Evolutionary conservation across 1,139 yeast species (phyloP), one percentile per base, ranked within the genome.

Genomic region (Taiozyma sp.): DNA sequence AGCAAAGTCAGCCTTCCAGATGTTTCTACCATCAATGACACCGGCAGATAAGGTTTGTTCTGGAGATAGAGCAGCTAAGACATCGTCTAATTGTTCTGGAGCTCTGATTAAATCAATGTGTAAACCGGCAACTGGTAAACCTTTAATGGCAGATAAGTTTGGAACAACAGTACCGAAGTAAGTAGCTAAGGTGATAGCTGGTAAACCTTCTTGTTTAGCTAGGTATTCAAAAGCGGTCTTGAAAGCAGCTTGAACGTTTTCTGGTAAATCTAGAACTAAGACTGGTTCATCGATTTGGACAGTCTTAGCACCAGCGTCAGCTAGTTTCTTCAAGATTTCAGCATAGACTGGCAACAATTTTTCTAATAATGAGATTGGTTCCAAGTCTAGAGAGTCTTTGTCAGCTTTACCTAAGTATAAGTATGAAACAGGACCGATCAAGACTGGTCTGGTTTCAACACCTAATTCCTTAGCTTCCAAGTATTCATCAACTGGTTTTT

Each of bases 141-240:
- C 85, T 79, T 87, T 83, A 74, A 93, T 80, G 63, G 97, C 93
- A 62, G 76, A 76, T 73, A 92, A 79, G 87, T 93, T 93, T 78
- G 98, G 98, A 77, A 92, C 87, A 65, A 89, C 97, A 69, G 95
- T 96, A 80, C 99, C 99, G 71, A 93, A 93, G 83, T 93, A 93
- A 65, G 98, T 79, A 70, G 99, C 81, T 70, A 93, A 75, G 65
- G 85, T 75, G 66, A 93, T 74, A 72, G 87, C 84, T 72, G 96
- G 96, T 64, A 84, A 69, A 63, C 83, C 81, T 65, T 79, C 81
- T 65, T 77, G 80, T 62, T 76, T 68, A 63, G 84, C 82, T 57
- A 90, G 77, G 68, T 73, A 78, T 63, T 82, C 88, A 78, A 81
- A 93, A 68, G 97, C 96, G 60, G 83, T 79, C 81, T 89, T 83